Base-by-base conservation (phyloP, 2,329 filamentous ascomycete genomes). In the Trichophyton benhamiae region DNA sequence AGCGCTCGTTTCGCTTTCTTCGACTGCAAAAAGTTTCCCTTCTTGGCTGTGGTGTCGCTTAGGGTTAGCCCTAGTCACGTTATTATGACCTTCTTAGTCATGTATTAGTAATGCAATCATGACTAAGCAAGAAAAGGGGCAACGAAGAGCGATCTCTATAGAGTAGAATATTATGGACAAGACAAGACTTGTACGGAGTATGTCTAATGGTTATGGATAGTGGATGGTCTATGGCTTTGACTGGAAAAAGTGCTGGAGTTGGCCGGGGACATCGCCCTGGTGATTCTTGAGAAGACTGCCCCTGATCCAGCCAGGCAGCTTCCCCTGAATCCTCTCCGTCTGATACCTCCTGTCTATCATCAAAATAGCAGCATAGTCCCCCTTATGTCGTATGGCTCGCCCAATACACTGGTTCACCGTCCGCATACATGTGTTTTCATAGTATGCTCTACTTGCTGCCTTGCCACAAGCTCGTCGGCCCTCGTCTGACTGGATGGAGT, bases 341-440 rank as follows among this genome's bases (percentile, higher is more conserved):
- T 80, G 82, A 74, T 94, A 99, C 59, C 94, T 80, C 65, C 82
- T 79, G 74, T 99, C 94, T 38, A 94, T 78, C 70, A 99, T 81
- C 61, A 96, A 76, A 65, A 99, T 96, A 15, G 88, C 86, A 3
- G 94, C 94, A 74, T 95, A 97, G 74, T 99, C 94, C 25, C 83
- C 84, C 61, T 82, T 82, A 71, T 99, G 94, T 55, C 94, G 80
- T 68, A 99, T 96, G 0, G 91, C 94, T 62, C 94, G 80, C 0
- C 94, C 94, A 67, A 99, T 91, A 70, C 89, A 94, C 77, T 99
- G 94, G 72, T 99, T 99, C 3, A 99, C 94, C 3, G 91, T 90
- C 44, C 94, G 82, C 91, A 99, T 96, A 72, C 91, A 96, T 0
- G 89, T 84, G 71, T 97, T 97, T 72, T 96, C 91, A 70, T 95